Conservation (phyloP, 805 yeast genomes). For the Suhomyces pyralidae region DNA sequence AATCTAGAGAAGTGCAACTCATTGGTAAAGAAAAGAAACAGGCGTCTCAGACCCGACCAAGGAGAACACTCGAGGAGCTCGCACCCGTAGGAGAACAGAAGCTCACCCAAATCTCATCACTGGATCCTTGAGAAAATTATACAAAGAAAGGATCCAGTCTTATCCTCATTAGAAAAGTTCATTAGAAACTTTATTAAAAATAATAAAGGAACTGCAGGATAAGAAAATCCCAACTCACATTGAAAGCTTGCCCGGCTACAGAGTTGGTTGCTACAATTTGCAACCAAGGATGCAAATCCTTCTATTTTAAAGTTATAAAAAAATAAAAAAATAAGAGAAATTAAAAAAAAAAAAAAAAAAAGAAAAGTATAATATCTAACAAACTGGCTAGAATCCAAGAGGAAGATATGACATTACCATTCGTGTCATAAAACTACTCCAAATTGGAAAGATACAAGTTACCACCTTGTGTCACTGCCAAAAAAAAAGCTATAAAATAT, state of each 20-base stretch:
- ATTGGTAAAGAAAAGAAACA: neutral
- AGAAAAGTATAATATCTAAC: too few relatives aligned
- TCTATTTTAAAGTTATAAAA: too few relatives aligned
- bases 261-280: neutral
- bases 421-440: too few relatives aligned
- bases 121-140: neutral
- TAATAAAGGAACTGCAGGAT: neutral
- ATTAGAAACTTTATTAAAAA: neutral
- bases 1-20: neutral
- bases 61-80: neutral
- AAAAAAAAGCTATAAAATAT: too few relatives aligned
- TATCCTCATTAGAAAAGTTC: neutral
- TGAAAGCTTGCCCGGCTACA: neutral
- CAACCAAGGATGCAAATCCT: neutral
- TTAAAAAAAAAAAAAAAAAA: too few relatives aligned
- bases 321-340: too few relatives aligned
- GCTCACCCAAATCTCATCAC: neutral
- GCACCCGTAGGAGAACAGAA: too few relatives aligned
- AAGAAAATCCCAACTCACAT: neutral
- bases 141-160: neutral
- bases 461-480: too few relatives aligned
- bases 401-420: too few relatives aligned
- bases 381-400: too few relatives aligned
- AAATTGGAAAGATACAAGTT: too few relatives aligned
- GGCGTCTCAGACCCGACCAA: neutral